Percentiles rank a stretch among this genome's conserved stretches.
Evolutionary conservation across 305 asterid genomes (phyloP).

Genomic region (Fraxinus albicans): DNA sequence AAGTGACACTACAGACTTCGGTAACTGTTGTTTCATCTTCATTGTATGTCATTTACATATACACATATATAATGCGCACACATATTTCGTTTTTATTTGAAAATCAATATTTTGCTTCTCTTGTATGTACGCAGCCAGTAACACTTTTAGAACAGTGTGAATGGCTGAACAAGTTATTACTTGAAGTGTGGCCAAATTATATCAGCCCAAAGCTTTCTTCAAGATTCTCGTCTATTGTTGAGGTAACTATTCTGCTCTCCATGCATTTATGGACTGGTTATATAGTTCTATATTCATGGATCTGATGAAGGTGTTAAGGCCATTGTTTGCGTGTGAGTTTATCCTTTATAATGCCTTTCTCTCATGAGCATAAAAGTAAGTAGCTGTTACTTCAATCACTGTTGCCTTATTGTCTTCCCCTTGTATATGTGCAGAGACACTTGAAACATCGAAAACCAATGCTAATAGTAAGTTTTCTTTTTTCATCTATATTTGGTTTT

Average conservation of each 20-base stretch:
- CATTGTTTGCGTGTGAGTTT: neutral
- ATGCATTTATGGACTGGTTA: slow-evolving; percentile 1
- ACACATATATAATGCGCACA: neutral
- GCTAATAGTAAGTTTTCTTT: slow-evolving; percentile 70
- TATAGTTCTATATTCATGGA: no score
- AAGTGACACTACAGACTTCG: slow-evolving; percentile 58
- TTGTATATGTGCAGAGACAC: slow-evolving; percentile 67
- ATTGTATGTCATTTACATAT: neutral
- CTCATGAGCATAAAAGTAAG: neutral
- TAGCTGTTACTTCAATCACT: neutral
- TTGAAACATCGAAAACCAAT: slow-evolving; percentile 75
- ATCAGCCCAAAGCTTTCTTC: slow-evolving; percentile 77
- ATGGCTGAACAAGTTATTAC: slow-evolving; percentile 86
- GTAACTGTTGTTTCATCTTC: slow-evolving; percentile 37
- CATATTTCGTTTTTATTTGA: neutral
- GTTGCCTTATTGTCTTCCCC: slow-evolving; percentile 21
- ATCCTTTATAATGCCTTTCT: neutral
- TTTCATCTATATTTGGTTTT: slow-evolving; percentile 13
- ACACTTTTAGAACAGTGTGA: slow-evolving; percentile 95
- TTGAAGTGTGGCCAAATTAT: slow-evolving; percentile 77
- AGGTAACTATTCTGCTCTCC: slow-evolving; percentile 51
- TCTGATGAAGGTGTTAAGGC: no score
- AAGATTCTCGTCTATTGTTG: slow-evolving; percentile 77
- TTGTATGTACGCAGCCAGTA: slow-evolving; percentile 43
- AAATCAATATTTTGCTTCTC: slow-evolving; percentile 18